Evolutionary conservation across 2,329 filamentous ascomycete genomes (phyloP), one percentile per base, ranked within the genome.

Genomic region (Aspergillus niger): DNA sequence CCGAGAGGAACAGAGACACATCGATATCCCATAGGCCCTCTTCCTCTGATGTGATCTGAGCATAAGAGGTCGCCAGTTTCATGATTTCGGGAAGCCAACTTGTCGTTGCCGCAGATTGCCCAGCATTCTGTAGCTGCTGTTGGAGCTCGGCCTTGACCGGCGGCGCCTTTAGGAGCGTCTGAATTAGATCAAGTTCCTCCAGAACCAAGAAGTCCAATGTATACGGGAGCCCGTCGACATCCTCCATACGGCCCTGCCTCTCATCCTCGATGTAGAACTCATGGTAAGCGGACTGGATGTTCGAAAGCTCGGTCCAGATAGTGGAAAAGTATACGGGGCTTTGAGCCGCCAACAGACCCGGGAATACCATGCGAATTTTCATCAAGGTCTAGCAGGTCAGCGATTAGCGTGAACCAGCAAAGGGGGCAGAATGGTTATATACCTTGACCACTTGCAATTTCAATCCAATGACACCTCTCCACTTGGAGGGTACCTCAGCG

Each of bases 21-120:
- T 99, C 95, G 64, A 97, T 92, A 68, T 97, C 92, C 95, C 95
- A 99, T 8, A 99, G 79, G 7, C 91, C 92, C 77, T 97, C 92
- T 72, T 98, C 95, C 75, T 99, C 95, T 28, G 87, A 88, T 2
- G 91, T 93, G 68, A 99, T 96, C 66, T 94, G 91, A 11, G 92
- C 89, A 76, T 96, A 98, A 1, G 88, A 87, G 20, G 92, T 87
- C 8, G 92, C 86, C 65, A 97, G 84, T 73, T 90, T 91, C 86
- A 97, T 90, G 20, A 97, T 87, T 70, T 97, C 91, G 36, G 90
- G 84, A 66, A 97, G 84, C 94, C 94, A 98, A 7, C 87, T 86
- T 2, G 89, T 88, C 8, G 86, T 83, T 59, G 86, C 83, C 2
- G 86, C 85, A 28, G 82, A 82, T 53, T 83, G 80, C 60, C 86